Percentiles rank a stretch among this genome's conserved stretches.
Evolutionary conservation across 2,329 filamentous ascomycete genomes (phyloP).

Genomic region (Coleophoma cylindrospora): DNA sequence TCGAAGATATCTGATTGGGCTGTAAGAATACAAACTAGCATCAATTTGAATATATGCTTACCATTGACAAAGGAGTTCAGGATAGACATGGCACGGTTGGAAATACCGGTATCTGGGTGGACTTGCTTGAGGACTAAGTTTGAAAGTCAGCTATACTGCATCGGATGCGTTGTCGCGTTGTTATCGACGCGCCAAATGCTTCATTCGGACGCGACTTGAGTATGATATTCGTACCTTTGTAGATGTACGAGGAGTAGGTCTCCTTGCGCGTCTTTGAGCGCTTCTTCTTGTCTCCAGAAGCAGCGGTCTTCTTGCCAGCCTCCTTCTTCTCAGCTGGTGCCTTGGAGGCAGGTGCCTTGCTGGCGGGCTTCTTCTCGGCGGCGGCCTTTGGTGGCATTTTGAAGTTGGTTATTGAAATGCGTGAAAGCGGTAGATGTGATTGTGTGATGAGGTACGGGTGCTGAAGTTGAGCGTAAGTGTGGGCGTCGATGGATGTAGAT

Average conservation of each 20-base stretch:
- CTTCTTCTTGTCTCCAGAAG: slow-evolving; percentile 99
- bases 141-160: slow-evolving; percentile 30
- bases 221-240: slow-evolving; percentile 75
- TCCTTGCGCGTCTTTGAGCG: slow-evolving; percentile 99
- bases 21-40: slow-evolving; percentile 16
- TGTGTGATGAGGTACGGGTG: slow-evolving; percentile 12
- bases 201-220: slow-evolving; percentile 15
- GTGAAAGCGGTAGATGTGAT: slow-evolving; percentile 10
- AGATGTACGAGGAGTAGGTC: slow-evolving; percentile 99
- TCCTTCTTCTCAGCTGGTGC: slow-evolving; percentile 98
- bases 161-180: slow-evolving; percentile 13
- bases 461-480: slow-evolving; percentile 13
- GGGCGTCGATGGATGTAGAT: slow-evolving; percentile 19
- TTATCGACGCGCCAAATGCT: slow-evolving; percentile 11
- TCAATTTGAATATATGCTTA: slow-evolving; percentile 40
- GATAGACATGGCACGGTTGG: slow-evolving; percentile 99
- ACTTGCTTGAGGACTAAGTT: slow-evolving; percentile 94
- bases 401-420: slow-evolving; percentile 18
- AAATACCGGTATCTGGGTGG: slow-evolving; percentile 99
- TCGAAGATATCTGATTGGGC: slow-evolving; percentile 84
- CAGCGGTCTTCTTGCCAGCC: slow-evolving; percentile 98
- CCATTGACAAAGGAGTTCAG: slow-evolving; percentile 99
- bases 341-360: slow-evolving; percentile 86
- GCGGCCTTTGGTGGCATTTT: slow-evolving; percentile 93
- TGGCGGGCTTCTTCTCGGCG: slow-evolving; percentile 97